phyloP scores from a whole-genome alignment of 2,329 filamentous ascomycete species.

The Cercospora zeina region DNA sequence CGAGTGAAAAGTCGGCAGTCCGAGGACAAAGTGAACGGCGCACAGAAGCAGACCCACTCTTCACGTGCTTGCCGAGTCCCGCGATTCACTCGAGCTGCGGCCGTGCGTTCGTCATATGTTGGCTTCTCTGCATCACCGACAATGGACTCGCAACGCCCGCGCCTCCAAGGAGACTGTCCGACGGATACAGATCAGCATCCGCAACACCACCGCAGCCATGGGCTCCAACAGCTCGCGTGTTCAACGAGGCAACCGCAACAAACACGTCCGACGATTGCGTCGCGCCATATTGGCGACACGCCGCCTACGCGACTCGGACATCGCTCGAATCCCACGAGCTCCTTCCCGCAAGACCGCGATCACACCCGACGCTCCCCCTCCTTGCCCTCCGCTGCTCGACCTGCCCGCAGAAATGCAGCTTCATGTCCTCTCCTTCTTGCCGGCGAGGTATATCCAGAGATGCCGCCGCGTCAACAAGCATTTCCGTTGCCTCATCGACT shows the following conservation, averaged over 20 bases:
- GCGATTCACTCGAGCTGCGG: neutral
- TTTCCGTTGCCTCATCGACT: constrained; percentile 8
- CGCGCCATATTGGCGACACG: neutral
- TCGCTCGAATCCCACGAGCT: neutral
- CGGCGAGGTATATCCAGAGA: constrained; percentile 8
- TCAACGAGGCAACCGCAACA: neutral
- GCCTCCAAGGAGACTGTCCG: neutral
- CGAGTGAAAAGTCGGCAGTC: neutral
- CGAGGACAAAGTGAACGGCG: neutral
- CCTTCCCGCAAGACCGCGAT: neutral
- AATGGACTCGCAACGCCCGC: neutral
- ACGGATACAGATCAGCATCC: neutral
- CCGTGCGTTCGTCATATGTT: neutral
- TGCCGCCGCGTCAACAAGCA: constrained; percentile 9
- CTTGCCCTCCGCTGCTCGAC: neutral
- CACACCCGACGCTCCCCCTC: neutral
- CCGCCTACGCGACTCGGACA: neutral
- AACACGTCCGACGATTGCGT: neutral
- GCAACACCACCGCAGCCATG: neutral
- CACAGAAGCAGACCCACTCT: neutral
- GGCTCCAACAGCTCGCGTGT: neutral
- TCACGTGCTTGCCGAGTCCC: neutral
- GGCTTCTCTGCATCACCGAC: neutral
- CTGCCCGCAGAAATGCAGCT: constrained; percentile 14
- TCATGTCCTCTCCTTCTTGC: neutral